Conservation (phyloP, 108 stramenopile genomes). For the Chaetoceros tenuissimus region DNA sequence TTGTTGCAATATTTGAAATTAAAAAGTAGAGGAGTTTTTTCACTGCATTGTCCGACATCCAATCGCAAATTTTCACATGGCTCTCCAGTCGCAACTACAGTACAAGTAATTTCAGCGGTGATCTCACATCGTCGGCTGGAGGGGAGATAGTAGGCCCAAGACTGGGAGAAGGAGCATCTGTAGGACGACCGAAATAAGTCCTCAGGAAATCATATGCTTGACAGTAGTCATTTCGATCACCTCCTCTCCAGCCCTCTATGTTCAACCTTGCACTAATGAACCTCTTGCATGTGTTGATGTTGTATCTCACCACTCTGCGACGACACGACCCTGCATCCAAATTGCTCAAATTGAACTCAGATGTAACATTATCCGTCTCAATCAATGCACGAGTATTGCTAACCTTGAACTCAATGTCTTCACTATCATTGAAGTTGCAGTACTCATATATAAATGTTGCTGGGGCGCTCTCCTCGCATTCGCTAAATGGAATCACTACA, state of each 20-base stretch:
- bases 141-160: background rate
- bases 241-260: background rate
- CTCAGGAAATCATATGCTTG: background rate
- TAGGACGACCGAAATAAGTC: background rate
- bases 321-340: background rate
- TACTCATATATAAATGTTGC: background rate
- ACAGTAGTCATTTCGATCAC: background rate
- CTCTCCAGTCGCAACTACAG: background rate
- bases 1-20: background rate
- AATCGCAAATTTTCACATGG: background rate
- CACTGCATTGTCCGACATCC: background rate
- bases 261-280: background rate
- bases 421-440: background rate
- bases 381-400: background rate
- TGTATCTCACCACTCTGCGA: background rate
- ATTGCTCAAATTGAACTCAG: background rate
- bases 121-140: background rate
- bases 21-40: background rate
- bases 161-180: background rate
- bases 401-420: background rate
- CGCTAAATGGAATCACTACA: background rate
- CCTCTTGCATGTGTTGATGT: background rate
- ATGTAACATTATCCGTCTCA: background rate
- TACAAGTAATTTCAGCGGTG: background rate
- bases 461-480: background rate